Conservation (phyloP, 441 rosid genomes). For the Erodium trifolium region DNA sequence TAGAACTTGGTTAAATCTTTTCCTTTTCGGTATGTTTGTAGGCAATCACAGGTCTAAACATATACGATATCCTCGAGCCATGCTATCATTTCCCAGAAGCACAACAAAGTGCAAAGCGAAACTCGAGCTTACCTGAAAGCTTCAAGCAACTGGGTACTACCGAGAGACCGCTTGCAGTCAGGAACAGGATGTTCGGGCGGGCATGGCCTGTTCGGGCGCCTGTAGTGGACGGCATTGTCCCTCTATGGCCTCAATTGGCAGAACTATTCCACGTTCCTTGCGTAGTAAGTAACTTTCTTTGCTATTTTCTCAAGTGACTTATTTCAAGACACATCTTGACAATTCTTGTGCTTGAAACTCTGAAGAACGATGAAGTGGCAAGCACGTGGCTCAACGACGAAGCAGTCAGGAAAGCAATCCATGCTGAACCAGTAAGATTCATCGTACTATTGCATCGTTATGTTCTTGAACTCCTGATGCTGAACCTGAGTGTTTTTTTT, state of each 20-base stretch:
- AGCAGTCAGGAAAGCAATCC: conserved; percentile 43
- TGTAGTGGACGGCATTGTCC: conserved; percentile 29
- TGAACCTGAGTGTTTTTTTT: too few relatives aligned
- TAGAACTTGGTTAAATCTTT: too few relatives aligned
- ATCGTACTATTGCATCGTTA: not conserved
- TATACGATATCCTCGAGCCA: conserved; percentile 42
- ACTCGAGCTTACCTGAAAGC: conserved; percentile 34
- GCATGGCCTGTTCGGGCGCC: conserved; percentile 49
- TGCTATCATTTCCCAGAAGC: conserved; percentile 37
- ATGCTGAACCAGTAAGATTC: conserved; percentile 32
- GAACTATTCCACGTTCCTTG: conserved; percentile 24
- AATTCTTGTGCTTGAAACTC: not conserved
- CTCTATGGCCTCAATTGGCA: conserved; percentile 32
- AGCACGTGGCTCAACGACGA: conserved; percentile 42
- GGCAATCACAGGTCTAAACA: conserved; percentile 29
- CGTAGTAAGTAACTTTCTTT: conserved; percentile 24
- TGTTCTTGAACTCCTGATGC: too few relatives aligned
- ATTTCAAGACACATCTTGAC: too few relatives aligned
- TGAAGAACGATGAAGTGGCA: conserved; percentile 45
- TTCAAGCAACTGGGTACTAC: conserved; percentile 41
- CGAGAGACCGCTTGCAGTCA: conserved; percentile 34
- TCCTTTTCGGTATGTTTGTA: conserved; percentile 4
- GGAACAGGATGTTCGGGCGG: conserved; percentile 57
- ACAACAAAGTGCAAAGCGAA: conserved; percentile 6
- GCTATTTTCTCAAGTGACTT: too few relatives aligned